Evolutionary conservation across 306 rosid species (phyloP).

Genomic region (Styphnolobium japonicum): DNA sequence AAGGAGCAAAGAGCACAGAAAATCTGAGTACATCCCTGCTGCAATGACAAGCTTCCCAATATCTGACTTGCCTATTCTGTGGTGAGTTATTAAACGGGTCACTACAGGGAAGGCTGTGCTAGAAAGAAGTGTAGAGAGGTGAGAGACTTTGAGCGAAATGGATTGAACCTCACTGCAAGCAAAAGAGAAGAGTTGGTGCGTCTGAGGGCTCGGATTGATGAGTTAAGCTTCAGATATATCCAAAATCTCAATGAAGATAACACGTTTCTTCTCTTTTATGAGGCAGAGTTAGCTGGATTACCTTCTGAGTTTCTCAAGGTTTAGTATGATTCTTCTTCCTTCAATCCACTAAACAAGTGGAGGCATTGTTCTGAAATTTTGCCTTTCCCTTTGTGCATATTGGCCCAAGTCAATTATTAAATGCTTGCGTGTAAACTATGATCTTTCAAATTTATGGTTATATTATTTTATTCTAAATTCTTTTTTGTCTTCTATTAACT

Average conservation of each 20-base stretch:
- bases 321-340: slow-evolving; percentile 7
- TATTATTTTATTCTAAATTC: slow-evolving; percentile 2
- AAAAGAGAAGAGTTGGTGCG: slow-evolving; percentile 85
- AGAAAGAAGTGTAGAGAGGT: slow-evolving; percentile 75
- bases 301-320: slow-evolving; percentile 84
- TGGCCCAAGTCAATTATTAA: slow-evolving; percentile 15
- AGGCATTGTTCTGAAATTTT: slow-evolving; percentile 6
- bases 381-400: background rate
- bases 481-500: background rate
- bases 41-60: slow-evolving; percentile 73
- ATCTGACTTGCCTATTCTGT: slow-evolving; percentile 76
- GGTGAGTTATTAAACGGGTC: slow-evolving; percentile 67
- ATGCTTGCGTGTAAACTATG: background rate
- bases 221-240: slow-evolving; percentile 68
- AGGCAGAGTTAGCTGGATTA: slow-evolving; percentile 80
- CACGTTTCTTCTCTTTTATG: slow-evolving; percentile 53
- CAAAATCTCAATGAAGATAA: slow-evolving; percentile 72
- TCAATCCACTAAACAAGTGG: slow-evolving; percentile 3
- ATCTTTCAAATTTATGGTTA: slow-evolving; percentile 19
- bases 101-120: slow-evolving; percentile 75
- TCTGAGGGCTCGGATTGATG: slow-evolving; percentile 66
- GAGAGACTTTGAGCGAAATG: slow-evolving; percentile 90
- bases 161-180: slow-evolving; percentile 81
- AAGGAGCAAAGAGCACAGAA: slow-evolving; percentile 50
- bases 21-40: slow-evolving; percentile 76